Evolutionary conservation across 345 rosid genomes (phyloP).

Genomic region (Firmiana major): DNA sequence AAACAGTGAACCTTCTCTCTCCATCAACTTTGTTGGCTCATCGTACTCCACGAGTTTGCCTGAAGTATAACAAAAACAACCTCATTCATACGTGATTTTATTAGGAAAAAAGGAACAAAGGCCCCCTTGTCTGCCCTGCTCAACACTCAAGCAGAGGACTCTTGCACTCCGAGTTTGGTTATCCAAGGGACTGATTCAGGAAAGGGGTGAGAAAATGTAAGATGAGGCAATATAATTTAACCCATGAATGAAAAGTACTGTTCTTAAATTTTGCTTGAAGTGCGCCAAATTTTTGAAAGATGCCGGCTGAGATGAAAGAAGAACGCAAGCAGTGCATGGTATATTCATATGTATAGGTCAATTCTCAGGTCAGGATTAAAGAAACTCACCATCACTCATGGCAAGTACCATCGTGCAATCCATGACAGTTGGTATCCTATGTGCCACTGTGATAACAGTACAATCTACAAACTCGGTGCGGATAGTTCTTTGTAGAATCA

Average conservation of each 20-base stretch:
- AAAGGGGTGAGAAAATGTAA: background rate
- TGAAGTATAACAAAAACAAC: constrained; percentile 24
- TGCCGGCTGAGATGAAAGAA: background rate
- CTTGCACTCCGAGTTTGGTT: background rate
- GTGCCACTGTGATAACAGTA: constrained; percentile 90
- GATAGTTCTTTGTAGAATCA: constrained; percentile 79
- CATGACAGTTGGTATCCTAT: constrained; percentile 94
- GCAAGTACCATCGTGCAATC: constrained; percentile 94
- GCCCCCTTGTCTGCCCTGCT: background rate
- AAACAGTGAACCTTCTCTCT: constrained; percentile 59
- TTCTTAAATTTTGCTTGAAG: background rate
- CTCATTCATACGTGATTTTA: background rate
- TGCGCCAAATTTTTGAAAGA: no score
- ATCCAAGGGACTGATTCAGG: background rate
- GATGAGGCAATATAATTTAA: background rate
- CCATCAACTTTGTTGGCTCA: constrained; percentile 64
- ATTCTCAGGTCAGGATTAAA: background rate
- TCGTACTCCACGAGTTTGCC: constrained; percentile 80
- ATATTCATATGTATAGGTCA: background rate
- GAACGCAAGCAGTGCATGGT: background rate
- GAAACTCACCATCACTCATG: constrained; percentile 69
- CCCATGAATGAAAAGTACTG: background rate
- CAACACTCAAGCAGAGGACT: background rate
- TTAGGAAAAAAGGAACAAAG: background rate
- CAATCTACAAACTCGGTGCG: constrained; percentile 71